phyloP scores from a whole-genome alignment of 163 green algal genomes.

The Coccomyxa subellipsoidea region DNA sequence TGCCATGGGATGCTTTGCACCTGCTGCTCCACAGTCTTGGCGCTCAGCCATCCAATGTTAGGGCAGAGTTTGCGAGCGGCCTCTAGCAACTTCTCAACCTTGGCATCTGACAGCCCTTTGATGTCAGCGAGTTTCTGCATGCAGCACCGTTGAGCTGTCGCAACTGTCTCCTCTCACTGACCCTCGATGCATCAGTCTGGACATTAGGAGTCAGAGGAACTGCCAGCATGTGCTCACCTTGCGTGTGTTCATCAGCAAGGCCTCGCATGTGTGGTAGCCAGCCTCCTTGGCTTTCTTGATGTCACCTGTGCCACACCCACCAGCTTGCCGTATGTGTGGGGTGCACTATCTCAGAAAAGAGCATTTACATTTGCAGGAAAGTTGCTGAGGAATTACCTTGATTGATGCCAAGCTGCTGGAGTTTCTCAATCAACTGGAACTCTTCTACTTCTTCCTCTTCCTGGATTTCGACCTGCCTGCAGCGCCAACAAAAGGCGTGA shows the following conservation, averaged over 20 bases:
- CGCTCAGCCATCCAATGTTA: slow-evolving; percentile 57
- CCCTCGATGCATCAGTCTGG: no score
- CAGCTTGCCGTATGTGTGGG: no score
- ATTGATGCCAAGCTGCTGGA: slow-evolving; percentile 75
- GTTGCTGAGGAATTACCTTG: slow-evolving; percentile 36
- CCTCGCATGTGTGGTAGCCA: slow-evolving; percentile 76
- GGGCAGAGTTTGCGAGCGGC: slow-evolving; percentile 64
- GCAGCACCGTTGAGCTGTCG: neutral
- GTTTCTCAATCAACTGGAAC: slow-evolving; percentile 69
- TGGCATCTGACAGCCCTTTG: slow-evolving; percentile 89
- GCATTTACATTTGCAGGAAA: no score
- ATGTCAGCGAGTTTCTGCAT: slow-evolving; percentile 74
- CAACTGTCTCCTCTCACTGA: no score
- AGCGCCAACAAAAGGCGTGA: neutral
- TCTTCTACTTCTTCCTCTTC: slow-evolving; percentile 46
- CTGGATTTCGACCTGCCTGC: neutral
- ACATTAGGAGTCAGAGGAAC: no score
- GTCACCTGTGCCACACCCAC: slow-evolving; percentile 54
- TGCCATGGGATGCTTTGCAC: neutral
- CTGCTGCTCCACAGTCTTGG: slow-evolving; percentile 16
- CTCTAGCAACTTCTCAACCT: slow-evolving; percentile 89
- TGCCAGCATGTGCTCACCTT: slow-evolving; percentile 61
- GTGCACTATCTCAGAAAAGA: no score
- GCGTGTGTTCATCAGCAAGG: slow-evolving; percentile 76
- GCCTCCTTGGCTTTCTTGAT: slow-evolving; percentile 91